Conservation (phyloP, 2,329 filamentous ascomycete species). For the Fusarium sambucinum region DNA sequence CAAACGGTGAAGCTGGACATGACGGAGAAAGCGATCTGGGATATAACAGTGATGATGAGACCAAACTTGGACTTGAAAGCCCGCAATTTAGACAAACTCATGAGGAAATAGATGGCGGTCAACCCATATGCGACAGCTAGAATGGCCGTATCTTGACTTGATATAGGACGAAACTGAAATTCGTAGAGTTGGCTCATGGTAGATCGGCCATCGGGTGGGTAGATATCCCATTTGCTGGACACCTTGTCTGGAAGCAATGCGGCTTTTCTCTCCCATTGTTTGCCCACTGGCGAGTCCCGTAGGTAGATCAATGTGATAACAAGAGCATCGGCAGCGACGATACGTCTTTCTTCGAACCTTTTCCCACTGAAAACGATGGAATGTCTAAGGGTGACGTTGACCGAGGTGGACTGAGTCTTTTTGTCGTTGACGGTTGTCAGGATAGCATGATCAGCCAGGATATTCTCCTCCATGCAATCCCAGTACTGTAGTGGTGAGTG, state of each 20-base stretch:
- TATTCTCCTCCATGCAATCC: slow-evolving; percentile 71
- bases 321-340: slow-evolving; percentile 80
- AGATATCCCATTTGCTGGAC: slow-evolving; percentile 71
- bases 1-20: slow-evolving; percentile 85
- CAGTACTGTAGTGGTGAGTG: slow-evolving; percentile 88
- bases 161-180: slow-evolving; percentile 82
- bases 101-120: slow-evolving; percentile 73
- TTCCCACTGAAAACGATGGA: slow-evolving; percentile 88
- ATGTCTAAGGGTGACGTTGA: slow-evolving; percentile 80
- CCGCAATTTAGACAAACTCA: slow-evolving; percentile 75
- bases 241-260: slow-evolving; percentile 63
- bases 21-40: slow-evolving; percentile 78
- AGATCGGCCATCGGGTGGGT: slow-evolving; percentile 68
- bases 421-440: slow-evolving; percentile 76
- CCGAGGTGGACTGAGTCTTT: slow-evolving; percentile 71
- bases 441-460: slow-evolving; percentile 72
- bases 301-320: slow-evolving; percentile 82
- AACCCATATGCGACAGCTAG: slow-evolving; percentile 74
- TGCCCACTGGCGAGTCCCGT: slow-evolving; percentile 72
- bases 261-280: slow-evolving; percentile 73
- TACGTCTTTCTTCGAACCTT: slow-evolving; percentile 73
- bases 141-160: slow-evolving; percentile 71
- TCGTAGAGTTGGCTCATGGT: slow-evolving; percentile 75
- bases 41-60: slow-evolving; percentile 76
- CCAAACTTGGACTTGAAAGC: slow-evolving; percentile 82